A percentile compares a stretch with the other conserved stretches of the same genome.
Evolutionary conservation across 1,284 basidiomycete genomes (phyloP).

Genomic region (Neotropicomus parvogracilis): DNA sequence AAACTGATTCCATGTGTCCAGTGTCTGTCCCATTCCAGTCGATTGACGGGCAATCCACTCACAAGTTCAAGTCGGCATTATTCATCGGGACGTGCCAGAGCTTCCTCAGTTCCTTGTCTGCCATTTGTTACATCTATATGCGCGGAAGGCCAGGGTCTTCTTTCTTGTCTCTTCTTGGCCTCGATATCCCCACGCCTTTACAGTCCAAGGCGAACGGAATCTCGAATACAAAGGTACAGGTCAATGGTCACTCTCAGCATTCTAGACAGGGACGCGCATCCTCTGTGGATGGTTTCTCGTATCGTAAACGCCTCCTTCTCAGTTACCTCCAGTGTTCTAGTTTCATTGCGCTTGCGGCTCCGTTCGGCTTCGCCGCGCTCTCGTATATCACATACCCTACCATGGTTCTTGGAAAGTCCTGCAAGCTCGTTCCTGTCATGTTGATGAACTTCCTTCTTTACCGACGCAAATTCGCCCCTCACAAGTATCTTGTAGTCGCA

Average conservation of each 20-base stretch:
- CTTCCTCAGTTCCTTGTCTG: conserved; percentile 73
- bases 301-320: conserved; percentile 56
- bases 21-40: conserved; percentile 83
- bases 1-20: conserved; percentile 31
- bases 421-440: conserved; percentile 96
- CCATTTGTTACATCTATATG: conserved; percentile 76
- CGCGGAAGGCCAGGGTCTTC: conserved; percentile 55
- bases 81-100: conserved; percentile 90
- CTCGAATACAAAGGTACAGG: conserved; percentile 26
- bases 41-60: conserved; percentile 56
- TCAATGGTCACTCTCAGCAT: conserved; percentile 23
- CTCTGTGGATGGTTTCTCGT: conserved; percentile 38
- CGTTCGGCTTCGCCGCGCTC: conserved; percentile 92
- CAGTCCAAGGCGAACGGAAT: conserved; percentile 18
- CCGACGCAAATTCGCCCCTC: conserved; percentile 82
- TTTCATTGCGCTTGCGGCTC: conserved; percentile 88
- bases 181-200: conserved; percentile 30
- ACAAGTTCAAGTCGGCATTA: conserved; percentile 84
- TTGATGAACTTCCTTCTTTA: conserved; percentile 92
- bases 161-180: conserved; percentile 55
- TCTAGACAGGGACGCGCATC: conserved; percentile 38
- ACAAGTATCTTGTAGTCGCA: conserved; percentile 92
- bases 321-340: conserved; percentile 80
- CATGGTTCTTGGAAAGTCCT: conserved; percentile 97
- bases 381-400: conserved; percentile 97